A percentile compares a stretch with the other conserved stretches of the same genome.
These are phyloP conservation scores for Trypanosoma caninum DNA, from an alignment of 208 protist species.

Conservation along the genomic window DNA sequence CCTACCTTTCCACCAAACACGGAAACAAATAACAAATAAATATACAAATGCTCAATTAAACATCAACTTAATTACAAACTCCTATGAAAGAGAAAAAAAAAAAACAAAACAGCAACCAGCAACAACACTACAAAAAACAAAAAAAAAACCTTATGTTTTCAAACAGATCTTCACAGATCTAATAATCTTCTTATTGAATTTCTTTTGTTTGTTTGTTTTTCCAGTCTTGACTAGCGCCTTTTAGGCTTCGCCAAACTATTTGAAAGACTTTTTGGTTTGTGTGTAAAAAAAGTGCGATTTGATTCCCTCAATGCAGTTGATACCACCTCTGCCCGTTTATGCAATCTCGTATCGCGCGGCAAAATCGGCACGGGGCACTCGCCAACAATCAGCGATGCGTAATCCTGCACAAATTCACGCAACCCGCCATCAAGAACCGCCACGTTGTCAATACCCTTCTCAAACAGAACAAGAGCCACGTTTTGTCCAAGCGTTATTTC, in stretches of 20 bases:
- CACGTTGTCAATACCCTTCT: slow-evolving; percentile 90
- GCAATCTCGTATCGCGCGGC: slow-evolving; percentile 58
- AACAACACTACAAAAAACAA: not conserved
- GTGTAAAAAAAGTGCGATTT: slow-evolving; percentile 45
- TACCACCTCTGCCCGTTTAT: slow-evolving; percentile 62
- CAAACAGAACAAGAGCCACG: slow-evolving; percentile 64
- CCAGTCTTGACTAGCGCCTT: slow-evolving; percentile 6
- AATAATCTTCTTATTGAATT: not conserved
- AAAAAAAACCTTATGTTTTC: not conserved
- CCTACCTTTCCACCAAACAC: no score
- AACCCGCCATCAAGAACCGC: slow-evolving; percentile 76
- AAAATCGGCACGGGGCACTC: slow-evolving; percentile 60
- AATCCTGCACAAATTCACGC: slow-evolving; percentile 84
- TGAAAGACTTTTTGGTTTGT: slow-evolving; percentile 85
- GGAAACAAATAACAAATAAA: no score
- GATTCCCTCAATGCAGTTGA: slow-evolving; percentile 76
- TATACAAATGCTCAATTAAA: no score
- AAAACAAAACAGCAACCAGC: slow-evolving; percentile 2
- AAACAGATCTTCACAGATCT: not conserved
- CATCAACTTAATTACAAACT: no score
- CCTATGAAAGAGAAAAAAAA: slow-evolving; percentile 13
- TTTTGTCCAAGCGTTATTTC: slow-evolving; percentile 35
- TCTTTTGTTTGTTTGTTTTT: not conserved
- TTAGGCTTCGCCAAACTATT: slow-evolving; percentile 73
- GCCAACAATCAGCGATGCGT: slow-evolving; percentile 45